A percentile compares a stretch with the other conserved stretches of the same genome.
phyloP scores from a whole-genome alignment of 768 basidiomycete species.

The Daedaleopsis nitida region DNA sequence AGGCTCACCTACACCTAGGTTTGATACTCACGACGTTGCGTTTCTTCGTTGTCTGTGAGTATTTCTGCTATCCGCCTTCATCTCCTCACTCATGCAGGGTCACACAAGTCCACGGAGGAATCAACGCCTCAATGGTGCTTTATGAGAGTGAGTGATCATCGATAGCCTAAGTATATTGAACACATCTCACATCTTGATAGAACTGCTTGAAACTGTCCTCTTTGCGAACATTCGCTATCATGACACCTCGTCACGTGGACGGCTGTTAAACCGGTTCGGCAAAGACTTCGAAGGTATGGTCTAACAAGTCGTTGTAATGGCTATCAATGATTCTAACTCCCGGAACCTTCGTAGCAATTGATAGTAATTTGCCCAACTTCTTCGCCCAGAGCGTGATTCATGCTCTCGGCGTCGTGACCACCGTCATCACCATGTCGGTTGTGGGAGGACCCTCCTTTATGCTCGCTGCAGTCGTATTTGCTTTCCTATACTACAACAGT shows the following conservation, averaged over 20 bases:
- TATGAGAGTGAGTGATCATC: constrained; percentile 56
- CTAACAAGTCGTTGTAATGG: not conserved
- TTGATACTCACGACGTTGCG: constrained; percentile 58
- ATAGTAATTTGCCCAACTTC: constrained; percentile 81
- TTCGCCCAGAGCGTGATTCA: constrained; percentile 80
- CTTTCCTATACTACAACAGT: constrained; percentile 74
- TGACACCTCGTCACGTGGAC: constrained; percentile 86
- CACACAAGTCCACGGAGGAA: constrained; percentile 58
- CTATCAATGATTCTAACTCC: constrained; percentile 5
- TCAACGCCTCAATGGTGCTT: constrained; percentile 77
- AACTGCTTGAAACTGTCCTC: constrained; percentile 74
- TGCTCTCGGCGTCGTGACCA: constrained; percentile 68
- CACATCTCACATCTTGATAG: constrained; percentile 29
- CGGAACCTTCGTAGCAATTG: constrained; percentile 55
- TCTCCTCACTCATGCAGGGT: constrained; percentile 11
- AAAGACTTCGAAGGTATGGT: constrained; percentile 90
- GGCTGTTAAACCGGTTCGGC: constrained; percentile 81
- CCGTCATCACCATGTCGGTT: constrained; percentile 70
- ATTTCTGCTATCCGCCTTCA: not conserved
- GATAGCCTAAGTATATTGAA: constrained; percentile 8
- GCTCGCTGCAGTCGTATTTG: constrained; percentile 55
- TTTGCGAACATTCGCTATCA: constrained; percentile 93
- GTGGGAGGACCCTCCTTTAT: constrained; percentile 82
- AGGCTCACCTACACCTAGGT: constrained; percentile 39
- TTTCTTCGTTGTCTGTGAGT: constrained; percentile 73